Evolutionary conservation across 768 basidiomycete species (phyloP), one percentile per base, ranked within the genome.

Genomic region (Suillus bovinus): DNA sequence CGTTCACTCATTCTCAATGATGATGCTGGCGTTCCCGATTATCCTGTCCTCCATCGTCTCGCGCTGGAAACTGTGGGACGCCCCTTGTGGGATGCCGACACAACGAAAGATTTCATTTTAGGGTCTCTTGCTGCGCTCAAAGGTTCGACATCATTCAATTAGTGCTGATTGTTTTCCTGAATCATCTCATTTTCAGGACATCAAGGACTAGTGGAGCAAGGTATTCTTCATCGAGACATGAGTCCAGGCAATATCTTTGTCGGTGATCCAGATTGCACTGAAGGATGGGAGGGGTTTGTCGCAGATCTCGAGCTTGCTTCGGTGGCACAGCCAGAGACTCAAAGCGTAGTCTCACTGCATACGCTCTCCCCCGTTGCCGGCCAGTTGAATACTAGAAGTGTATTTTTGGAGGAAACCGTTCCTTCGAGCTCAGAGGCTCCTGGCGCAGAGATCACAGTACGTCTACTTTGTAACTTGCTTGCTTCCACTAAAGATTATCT

Each of bases 61-160:
- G 31, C 64, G 27, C 54, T 71, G n/a, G 33, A 46, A 9, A 68
- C 64, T 55, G 41, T 60, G 29, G 70, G 69, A 36, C 65, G 64
- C 6, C 63, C 69, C 31, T 50, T 71, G 47, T 68, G 67, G 66
- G 66, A 70, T 6, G 31, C 50, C 3, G 17, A n/a, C 11, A 52
- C 31, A 33, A 33, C 6, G 5, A n/a, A 33, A n/a, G 31, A 52
- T 2, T 33, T 52, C 31, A 33, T 33, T n/a, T 11, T 33, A 5
- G 50, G 50, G 10, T 52, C 50, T n/a, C 6, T 11, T 5, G 50
- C 31, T 5, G 50, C 50, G 13, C 50, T 52, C 20, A 33, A 13
- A 52, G 50, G 50, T 24, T 24, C 13, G 22, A 2, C 22, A 46
- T 22, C 44, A 46, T 24, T 22, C 20, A 33, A 2, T 52, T 31